Conservation (phyloP, 306 rosid species). For the Glycine latifolia region DNA sequence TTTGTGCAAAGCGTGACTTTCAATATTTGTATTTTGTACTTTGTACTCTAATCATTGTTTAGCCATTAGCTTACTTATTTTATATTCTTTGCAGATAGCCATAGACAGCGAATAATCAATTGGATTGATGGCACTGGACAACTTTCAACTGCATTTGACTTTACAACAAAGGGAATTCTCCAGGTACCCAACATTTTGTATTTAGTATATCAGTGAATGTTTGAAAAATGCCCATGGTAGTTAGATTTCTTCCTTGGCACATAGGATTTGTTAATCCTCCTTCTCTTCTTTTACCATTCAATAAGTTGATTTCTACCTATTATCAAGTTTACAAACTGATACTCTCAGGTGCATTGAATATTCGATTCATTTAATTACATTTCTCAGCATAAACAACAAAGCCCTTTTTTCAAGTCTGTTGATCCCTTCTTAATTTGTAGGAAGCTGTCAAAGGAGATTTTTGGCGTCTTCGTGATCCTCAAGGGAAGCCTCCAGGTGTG, state of each 20-base stretch:
- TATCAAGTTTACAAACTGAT: conserved; percentile 3
- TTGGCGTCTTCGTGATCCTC: conserved; percentile 81
- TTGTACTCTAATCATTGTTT: conserved; percentile 14
- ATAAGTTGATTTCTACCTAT: background rate
- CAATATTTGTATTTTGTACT: conserved; percentile 4
- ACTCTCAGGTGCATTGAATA: background rate
- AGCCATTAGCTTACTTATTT: conserved; percentile 15
- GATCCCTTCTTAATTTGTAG: conserved; percentile 49
- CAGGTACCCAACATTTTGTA: conserved; percentile 64
- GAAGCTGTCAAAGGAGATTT: conserved; percentile 90
- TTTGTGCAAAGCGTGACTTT: background rate
- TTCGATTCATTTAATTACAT: conserved; percentile 31
- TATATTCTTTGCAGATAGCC: conserved; percentile 67
- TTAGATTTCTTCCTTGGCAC: conserved; percentile 5
- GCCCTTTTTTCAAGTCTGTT: conserved; percentile 15
- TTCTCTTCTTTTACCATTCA: too few relatives aligned
- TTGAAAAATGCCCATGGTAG: background rate
- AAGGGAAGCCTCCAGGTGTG: conserved; percentile 92
- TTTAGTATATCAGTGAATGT: background rate
- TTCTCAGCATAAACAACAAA: background rate
- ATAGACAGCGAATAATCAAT: conserved; percentile 75
- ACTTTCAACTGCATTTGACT: conserved; percentile 91
- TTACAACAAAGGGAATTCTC: conserved; percentile 95
- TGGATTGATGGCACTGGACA: conserved; percentile 93
- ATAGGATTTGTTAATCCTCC: background rate